Evolutionary conservation across 805 yeast species (phyloP).

Genomic region (Cyberlindnera sargentensis): DNA sequence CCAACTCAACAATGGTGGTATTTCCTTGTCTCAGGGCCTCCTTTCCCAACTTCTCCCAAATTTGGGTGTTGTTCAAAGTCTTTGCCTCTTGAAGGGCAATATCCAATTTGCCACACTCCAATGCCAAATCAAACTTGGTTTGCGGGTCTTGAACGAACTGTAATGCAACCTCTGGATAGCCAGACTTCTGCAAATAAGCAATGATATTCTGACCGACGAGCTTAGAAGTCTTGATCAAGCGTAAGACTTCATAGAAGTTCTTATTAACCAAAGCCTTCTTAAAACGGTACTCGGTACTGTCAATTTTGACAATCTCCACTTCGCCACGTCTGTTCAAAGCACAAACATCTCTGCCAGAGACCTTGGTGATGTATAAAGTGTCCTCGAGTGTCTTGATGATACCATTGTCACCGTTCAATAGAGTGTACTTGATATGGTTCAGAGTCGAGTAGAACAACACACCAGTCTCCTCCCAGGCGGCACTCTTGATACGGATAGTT

Average conservation of each 20-base stretch:
- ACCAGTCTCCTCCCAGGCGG: slow-evolving; percentile 94
- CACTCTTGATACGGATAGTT: slow-evolving; percentile 93
- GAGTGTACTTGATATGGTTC: slow-evolving; percentile 90
- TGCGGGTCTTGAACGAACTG: slow-evolving; percentile 97
- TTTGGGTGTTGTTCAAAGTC: slow-evolving; percentile 53
- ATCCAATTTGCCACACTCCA: slow-evolving; percentile 83
- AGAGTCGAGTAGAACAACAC: slow-evolving; percentile 89
- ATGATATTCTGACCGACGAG: slow-evolving; percentile 96
- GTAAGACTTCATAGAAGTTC: slow-evolving; percentile 85
- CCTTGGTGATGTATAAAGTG: slow-evolving; percentile 76
- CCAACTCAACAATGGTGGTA: slow-evolving; percentile 74
- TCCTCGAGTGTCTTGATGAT: slow-evolving; percentile 87
- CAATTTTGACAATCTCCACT: slow-evolving; percentile 72
- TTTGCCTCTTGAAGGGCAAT: slow-evolving; percentile 89
- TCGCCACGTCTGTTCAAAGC: slow-evolving; percentile 82
- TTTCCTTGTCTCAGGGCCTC: slow-evolving; percentile 92
- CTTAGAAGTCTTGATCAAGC: slow-evolving; percentile 81
- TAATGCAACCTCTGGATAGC: slow-evolving; percentile 94
- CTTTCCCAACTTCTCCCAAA: slow-evolving; percentile 77
- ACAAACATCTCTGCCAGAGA: slow-evolving; percentile 62
- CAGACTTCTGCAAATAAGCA: slow-evolving; percentile 88
- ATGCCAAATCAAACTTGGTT: slow-evolving; percentile 89
- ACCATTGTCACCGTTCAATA: slow-evolving; percentile 92
- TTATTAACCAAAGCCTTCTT: slow-evolving; percentile 86
- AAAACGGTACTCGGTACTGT: slow-evolving; percentile 96